Evolutionary conservation across 208 protist genomes (phyloP).

Genomic region (Leishmania gerbilli): DNA sequence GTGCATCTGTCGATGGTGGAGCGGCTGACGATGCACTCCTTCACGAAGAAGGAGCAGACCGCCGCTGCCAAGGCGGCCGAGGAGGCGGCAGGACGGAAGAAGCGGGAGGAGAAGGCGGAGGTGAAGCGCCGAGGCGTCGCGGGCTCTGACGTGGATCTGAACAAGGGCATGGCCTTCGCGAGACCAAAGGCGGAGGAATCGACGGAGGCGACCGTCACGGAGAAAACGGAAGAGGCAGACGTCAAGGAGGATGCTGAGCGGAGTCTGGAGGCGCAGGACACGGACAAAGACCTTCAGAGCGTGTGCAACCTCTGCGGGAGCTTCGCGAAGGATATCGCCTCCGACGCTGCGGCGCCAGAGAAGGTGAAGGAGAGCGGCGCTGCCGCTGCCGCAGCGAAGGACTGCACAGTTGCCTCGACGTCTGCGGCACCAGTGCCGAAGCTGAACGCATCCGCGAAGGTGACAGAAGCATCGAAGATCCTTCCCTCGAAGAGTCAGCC

Average conservation of each 20-base stretch:
- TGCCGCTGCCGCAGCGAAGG: not conserved
- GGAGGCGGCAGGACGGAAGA: not conserved
- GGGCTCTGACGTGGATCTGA: not conserved
- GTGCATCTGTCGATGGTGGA: conserved; percentile 25
- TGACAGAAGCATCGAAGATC: not conserved
- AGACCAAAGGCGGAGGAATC: not conserved
- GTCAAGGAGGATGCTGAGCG: not conserved
- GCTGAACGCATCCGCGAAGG: not conserved
- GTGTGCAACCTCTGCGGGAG: not conserved
- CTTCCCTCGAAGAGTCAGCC: not conserved
- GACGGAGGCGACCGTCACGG: not conserved
- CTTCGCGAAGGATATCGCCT: not conserved
- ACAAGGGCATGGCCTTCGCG: not conserved
- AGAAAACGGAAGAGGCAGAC: not conserved
- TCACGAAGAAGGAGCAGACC: conserved; percentile 5
- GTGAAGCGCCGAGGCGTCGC: not conserved
- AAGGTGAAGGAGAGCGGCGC: not conserved
- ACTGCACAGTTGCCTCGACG: not conserved
- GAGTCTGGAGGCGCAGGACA: not conserved
- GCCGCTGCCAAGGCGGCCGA: not conserved
- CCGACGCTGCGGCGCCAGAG: not conserved
- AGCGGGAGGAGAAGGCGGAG: not conserved
- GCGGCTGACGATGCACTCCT: conserved; percentile 9
- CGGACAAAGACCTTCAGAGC: not conserved
- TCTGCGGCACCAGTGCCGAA: not conserved